Percentiles rank a stretch among this genome's conserved stretches.
Conservation (phyloP, 768 basidiomycete species). For the Xerocomellus intermedius region DNA sequence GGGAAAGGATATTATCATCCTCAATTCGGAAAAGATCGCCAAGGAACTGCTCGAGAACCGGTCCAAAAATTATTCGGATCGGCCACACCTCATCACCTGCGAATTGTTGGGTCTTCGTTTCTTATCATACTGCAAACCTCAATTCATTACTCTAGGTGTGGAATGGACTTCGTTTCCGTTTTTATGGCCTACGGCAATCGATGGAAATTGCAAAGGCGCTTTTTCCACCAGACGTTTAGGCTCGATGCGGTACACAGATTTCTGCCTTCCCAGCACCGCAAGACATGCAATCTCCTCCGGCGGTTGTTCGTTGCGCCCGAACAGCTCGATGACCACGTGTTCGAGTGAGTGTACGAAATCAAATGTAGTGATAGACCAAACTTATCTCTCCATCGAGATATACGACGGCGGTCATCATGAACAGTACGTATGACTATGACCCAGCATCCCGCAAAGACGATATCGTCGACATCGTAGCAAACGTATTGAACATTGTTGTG, state of each 20-base stretch:
- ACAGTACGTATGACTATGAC: slow-evolving; percentile 13
- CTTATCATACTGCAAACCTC: too few species aligned
- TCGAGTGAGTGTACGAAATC: background rate
- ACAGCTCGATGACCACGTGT: background rate
- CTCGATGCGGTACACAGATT: background rate
- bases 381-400: background rate
- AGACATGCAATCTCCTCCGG: background rate
- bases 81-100: background rate
- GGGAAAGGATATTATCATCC: slow-evolving; percentile 6
- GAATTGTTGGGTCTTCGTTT: background rate
- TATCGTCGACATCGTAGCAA: background rate
- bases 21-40: background rate
- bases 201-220: background rate
- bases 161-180: background rate
- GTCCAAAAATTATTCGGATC: background rate
- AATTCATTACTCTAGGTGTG: background rate
- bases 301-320: background rate
- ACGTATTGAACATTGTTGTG: background rate
- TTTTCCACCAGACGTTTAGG: background rate
- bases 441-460: background rate
- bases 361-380: background rate
- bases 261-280: background rate
- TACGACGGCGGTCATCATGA: slow-evolving; percentile 9
- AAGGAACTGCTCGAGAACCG: background rate
- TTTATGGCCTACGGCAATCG: background rate